Conservation (phyloP, 2,329 filamentous ascomycete species). For the Whalleya microplaca region DNA sequence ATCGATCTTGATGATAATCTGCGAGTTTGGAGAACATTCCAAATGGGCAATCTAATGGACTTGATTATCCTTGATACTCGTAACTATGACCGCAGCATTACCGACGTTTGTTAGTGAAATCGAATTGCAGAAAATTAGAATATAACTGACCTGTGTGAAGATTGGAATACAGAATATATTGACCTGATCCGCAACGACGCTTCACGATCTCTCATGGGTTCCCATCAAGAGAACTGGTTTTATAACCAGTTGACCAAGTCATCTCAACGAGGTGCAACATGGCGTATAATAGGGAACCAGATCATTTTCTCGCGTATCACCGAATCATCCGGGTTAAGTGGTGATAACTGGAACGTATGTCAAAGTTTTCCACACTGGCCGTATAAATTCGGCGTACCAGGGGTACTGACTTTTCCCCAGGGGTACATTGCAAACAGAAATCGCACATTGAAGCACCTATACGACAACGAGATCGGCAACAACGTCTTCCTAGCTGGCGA, state of each 20-base stretch:
- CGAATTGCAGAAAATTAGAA: neutral
- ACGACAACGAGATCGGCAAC: conserved; percentile 70
- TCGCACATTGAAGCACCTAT: conserved; percentile 68
- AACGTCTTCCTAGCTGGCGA: conserved; percentile 76
- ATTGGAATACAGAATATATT: conserved; percentile 66
- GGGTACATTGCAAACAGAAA: conserved; percentile 74
- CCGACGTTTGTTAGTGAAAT: conserved; percentile 41
- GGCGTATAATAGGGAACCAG: conserved; percentile 74
- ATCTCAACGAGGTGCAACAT: conserved; percentile 66
- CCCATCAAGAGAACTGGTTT: conserved; percentile 76
- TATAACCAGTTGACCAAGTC: conserved; percentile 62
- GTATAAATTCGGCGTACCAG: no score
- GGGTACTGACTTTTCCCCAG: conserved; percentile 51
- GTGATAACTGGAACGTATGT: conserved; percentile 43
- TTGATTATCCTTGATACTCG: conserved; percentile 71
- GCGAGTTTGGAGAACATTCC: conserved; percentile 69
- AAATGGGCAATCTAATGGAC: conserved; percentile 64
- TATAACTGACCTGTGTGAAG: conserved; percentile 40
- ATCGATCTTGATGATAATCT: conserved; percentile 71
- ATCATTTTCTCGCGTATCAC: conserved; percentile 65
- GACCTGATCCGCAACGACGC: conserved; percentile 67
- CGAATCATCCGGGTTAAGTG: conserved; percentile 37
- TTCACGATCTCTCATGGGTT: conserved; percentile 71
- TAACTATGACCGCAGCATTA: conserved; percentile 70
- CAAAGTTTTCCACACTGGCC: conserved; percentile 1